Evolutionary conservation across 441 rosid genomes (phyloP).

Genomic region (Flueggea neowawraea): DNA sequence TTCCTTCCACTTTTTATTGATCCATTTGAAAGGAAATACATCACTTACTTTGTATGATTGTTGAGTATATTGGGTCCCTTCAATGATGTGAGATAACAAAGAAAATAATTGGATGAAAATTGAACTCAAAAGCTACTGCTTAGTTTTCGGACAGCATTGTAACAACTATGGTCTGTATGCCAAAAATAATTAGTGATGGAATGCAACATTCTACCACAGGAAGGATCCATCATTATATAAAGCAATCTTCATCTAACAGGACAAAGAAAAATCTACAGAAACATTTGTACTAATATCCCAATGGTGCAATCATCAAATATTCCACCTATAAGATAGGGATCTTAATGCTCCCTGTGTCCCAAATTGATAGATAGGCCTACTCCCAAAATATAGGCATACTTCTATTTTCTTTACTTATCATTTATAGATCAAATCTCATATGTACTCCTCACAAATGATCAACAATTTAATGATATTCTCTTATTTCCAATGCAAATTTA

Average conservation of each 20-base stretch:
- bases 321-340: background rate
- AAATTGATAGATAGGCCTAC: too few species aligned
- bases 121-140: background rate
- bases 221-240: background rate
- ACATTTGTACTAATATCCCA: background rate
- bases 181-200: background rate
- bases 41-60: constrained; percentile 63
- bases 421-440: too few species aligned
- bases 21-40: constrained; percentile 61
- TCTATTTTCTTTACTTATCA: too few species aligned
- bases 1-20: constrained; percentile 61
- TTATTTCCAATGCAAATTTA: too few species aligned
- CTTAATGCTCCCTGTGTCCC: too few species aligned
- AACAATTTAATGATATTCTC: too few species aligned
- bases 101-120: constrained; percentile 7
- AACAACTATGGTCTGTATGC: background rate
- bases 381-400: too few species aligned
- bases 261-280: background rate
- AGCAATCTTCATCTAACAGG: background rate
- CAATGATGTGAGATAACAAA: constrained; percentile 11
- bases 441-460: too few species aligned
- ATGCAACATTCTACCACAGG: background rate
- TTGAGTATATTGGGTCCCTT: constrained; percentile 53
- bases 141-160: background rate
- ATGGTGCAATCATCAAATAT: background rate